Percentiles rank a stretch among this genome's conserved stretches.
Evolutionary conservation across 805 yeast species (phyloP).

Genomic region (Pichia deserticola): DNA sequence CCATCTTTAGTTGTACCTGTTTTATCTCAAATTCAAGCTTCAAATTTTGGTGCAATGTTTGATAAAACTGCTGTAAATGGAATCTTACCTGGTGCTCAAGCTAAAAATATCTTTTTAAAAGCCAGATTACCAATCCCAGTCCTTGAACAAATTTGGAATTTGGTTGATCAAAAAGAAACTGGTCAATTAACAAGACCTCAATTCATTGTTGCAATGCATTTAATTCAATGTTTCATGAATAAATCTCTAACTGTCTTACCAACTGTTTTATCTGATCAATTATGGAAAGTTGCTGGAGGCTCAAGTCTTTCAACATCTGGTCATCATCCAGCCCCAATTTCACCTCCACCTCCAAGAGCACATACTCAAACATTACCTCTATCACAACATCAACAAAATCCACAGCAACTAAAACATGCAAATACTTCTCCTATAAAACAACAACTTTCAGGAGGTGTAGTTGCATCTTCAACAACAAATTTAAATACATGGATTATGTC

Average conservation of each 20-base stretch:
- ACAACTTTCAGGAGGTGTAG: constrained; percentile 7
- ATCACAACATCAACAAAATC: neutral
- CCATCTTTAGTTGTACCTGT: constrained; percentile 38
- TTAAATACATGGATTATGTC: constrained; percentile 53
- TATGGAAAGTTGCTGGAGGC: constrained; percentile 27
- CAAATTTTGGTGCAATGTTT: constrained; percentile 64
- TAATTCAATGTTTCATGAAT: constrained; percentile 74
- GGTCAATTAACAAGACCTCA: constrained; percentile 71
- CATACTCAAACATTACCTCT: neutral
- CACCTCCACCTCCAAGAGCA: constrained; percentile 7
- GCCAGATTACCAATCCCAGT: constrained; percentile 75
- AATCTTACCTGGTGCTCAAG: constrained; percentile 62
- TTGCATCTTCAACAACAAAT: constrained; percentile 15
- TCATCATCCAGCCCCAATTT: constrained; percentile 11
- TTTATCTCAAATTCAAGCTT: constrained; percentile 49
- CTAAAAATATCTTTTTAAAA: constrained; percentile 80
- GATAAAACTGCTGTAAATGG: constrained; percentile 56
- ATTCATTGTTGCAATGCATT: constrained; percentile 90
- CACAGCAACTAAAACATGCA: neutral
- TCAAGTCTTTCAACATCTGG: constrained; percentile 5
- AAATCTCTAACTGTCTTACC: constrained; percentile 45
- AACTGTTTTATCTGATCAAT: constrained; percentile 25
- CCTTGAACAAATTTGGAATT: constrained; percentile 81
- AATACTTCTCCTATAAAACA: constrained; percentile 5
- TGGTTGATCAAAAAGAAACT: constrained; percentile 68